A percentile compares a stretch with the other conserved stretches of the same genome.
phyloP scores from a whole-genome alignment of 2,329 filamentous ascomycete species.

The Meredithiella fracta region DNA sequence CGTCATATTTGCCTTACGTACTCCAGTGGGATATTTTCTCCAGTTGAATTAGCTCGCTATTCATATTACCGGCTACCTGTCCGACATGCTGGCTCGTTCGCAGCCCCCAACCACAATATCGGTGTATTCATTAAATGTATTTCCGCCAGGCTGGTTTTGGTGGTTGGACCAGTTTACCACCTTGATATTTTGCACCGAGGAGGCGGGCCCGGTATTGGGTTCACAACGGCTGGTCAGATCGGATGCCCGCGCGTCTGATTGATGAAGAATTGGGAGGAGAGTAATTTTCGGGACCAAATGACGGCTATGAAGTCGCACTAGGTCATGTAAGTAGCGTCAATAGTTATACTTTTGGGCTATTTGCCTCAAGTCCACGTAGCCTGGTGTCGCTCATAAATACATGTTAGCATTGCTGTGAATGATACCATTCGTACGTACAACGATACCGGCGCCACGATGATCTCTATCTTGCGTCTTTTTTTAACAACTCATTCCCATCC shows the following conservation, averaged over 20 bases:
- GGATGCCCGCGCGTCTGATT: too few species aligned
- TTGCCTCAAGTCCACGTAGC: too few species aligned
- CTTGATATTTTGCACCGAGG: neutral
- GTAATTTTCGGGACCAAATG: too few species aligned
- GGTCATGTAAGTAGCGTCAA: too few species aligned
- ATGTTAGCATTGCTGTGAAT: neutral
- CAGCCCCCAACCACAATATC: neutral
- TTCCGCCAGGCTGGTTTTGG: neutral
- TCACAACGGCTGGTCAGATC: neutral
- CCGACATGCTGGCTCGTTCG: neutral
- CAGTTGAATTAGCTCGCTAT: too few species aligned
- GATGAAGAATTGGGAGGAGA: too few species aligned
- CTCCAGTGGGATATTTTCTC: too few species aligned
- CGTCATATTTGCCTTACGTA: too few species aligned
- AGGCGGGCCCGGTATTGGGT: neutral
- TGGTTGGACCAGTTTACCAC: neutral
- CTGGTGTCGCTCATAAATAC: too few species aligned
- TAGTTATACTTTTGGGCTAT: too few species aligned
- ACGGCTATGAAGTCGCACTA: too few species aligned
- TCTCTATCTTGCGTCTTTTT: neutral
- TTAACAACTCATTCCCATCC: neutral
- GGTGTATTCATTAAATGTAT: neutral
- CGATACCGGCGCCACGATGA: too few species aligned
- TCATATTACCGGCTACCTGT: neutral
- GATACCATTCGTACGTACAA: neutral